Percentiles rank a stretch among this genome's conserved stretches.
Evolutionary conservation across 106 monocot species (phyloP).

Genomic region (Allium sativum): DNA sequence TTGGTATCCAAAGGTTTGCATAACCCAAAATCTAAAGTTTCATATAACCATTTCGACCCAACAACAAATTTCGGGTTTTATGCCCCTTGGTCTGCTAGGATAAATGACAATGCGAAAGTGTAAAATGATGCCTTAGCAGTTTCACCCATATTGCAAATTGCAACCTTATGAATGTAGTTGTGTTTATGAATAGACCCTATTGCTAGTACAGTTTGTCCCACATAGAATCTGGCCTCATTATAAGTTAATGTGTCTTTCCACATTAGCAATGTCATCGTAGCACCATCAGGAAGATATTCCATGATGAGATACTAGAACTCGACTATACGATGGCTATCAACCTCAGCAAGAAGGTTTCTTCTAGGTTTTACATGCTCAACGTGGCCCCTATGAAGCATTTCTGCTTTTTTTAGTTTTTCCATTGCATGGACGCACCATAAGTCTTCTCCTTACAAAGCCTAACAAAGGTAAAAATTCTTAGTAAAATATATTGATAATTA

Average conservation of each 20-base stretch:
- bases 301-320: constrained; percentile 76
- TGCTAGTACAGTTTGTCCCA: constrained; percentile 61
- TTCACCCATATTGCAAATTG: no score
- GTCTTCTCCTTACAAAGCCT: no score
- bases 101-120: background rate
- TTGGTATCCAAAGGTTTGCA: constrained; percentile 63
- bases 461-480: no score
- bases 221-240: constrained; percentile 60
- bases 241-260: constrained; percentile 64
- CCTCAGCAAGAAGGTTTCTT: constrained; percentile 75
- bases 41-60: constrained; percentile 68
- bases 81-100: constrained; percentile 14
- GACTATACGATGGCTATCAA: constrained; percentile 65
- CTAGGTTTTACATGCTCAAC: constrained; percentile 81
- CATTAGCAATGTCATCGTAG: constrained; percentile 81
- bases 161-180: constrained; percentile 43
- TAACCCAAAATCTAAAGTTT: constrained; percentile 84
- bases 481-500: no score
- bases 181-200: constrained; percentile 80
- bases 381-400: no score
- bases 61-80: constrained; percentile 75
- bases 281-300: constrained; percentile 84
- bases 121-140: no score
- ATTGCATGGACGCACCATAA: no score
- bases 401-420: no score